Evolutionary conservation across 164 flowering plant species (phyloP), one percentile per base, ranked within the genome.

Genomic region (Stephania cephalantha): DNA sequence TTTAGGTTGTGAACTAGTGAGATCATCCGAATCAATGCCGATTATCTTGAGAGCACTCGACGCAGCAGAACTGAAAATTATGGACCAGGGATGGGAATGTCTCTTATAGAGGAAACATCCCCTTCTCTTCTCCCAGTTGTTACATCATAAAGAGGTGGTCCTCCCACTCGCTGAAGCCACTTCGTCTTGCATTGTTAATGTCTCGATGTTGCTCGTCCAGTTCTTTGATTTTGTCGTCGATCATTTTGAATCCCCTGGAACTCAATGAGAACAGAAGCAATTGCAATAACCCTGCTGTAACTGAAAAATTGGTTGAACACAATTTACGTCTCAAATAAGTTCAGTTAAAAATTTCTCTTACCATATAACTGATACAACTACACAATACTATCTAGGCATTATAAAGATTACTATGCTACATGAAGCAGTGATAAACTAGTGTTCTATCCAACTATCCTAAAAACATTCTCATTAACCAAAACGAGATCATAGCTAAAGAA

Each of bases 61-160:
- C 1, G 87, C 87, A 9, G 85, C 17, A 73, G 81, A 25, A 25
- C 25, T 25, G 25, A 25, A 25, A 25, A 25, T 25, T 25, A 25
- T 25, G 25, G 25, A 25, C 25, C 25, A 25, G 25, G 25, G 25
- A 25, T 25, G 25, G 25, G 75, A 15, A 79, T 85, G 4, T 83
- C 83, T 0, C 44, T 6, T 17, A 77, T 66, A 1, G 74, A 73
- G 0, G 90, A 87, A 55, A 74, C 80, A 4, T 71, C 73, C 3
- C 88, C 90, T 61, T 85, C 87, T 20, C 83, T 80, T 58, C 88
- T 74, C 13, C 88, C 88, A 1, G 87, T 83, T 1, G 86, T 84
- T 22, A 84, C 64, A 9, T 55, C 42, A 73, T 85, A 87, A 2
- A 69, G 48, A 3, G 79, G 73, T 42, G 79, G 73, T 42, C 88